Base-by-base conservation (phyloP, 2,329 filamentous ascomycete genomes). In the Colletotrichum horii region DNA sequence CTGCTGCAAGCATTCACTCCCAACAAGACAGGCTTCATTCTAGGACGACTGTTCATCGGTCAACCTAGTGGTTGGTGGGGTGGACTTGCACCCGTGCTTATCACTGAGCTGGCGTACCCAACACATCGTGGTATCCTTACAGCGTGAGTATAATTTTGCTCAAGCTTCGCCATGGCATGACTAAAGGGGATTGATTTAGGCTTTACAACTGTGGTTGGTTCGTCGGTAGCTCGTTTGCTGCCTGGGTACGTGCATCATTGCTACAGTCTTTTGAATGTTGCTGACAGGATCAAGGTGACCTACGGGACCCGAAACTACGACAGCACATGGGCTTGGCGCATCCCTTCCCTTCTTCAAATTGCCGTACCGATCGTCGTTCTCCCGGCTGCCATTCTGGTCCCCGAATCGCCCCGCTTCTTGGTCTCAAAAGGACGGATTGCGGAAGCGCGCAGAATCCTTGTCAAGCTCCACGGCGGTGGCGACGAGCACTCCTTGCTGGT, bases 21-120 rank as follows among this genome's bases (percentile, higher is more conserved):
- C 1, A 81, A 83, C 58, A 70, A 76, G 15, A 75, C 64, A 0
- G 76, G 79, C 6, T 86, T 87, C 75, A 75, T 85, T 32, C 69
- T 85, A 9, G 81, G 83, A 8, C 82, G 84, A 4, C 78, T 85
- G 30, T 80, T 86, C 34, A 74, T 87, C 8, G 85, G 85, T 3
- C 77, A 82, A 26, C 82, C 82, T 1, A 80, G 81, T 11, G 84
- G 80, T 8, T 81, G 82, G 68, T 82, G 83, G 26, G 79, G 79
- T 12, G 82, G 80, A 4, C 78, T 80, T 0, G 81, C 81, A 3
- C 84, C 84, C 4, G 76, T 85, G 2, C 78, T 88, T 14, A 83
- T 88, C 77, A 87, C 83, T 28, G 87, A 89, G 75, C 82, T 88
- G 28, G 85, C 85, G 8, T 85, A 88, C 58, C 85, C 85, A 2